Evolutionary conservation across 106 monocot species (phyloP).

Genomic region (Ottelia alismoides): DNA sequence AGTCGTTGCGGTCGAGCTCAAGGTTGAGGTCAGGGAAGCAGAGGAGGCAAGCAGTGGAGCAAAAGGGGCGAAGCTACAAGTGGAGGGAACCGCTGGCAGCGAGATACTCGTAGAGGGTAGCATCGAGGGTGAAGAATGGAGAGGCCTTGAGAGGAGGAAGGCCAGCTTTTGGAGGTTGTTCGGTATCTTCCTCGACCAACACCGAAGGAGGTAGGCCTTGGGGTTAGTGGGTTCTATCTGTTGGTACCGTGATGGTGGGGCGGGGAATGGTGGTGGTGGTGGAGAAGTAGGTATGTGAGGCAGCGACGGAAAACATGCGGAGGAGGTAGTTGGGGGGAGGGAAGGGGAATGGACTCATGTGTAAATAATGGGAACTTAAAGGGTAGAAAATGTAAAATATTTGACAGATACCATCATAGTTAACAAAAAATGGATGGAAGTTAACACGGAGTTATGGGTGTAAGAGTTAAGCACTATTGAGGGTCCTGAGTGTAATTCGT

Average conservation of each 20-base stretch:
- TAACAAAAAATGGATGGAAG: no score
- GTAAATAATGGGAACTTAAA: no score
- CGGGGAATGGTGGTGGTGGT: background rate
- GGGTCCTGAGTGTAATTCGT: no score
- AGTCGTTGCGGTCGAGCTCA: constrained; percentile 3
- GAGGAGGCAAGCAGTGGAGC: constrained; percentile 37
- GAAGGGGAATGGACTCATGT: no score
- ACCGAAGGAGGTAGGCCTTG: constrained; percentile 50
- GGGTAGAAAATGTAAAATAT: no score
- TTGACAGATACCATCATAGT: no score
- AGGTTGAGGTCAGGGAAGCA: constrained; percentile 16
- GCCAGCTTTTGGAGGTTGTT: constrained; percentile 28
- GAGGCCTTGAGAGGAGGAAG: constrained; percentile 72
- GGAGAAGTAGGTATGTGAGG: constrained; percentile 7
- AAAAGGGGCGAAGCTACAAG: constrained; percentile 29
- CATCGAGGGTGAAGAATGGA: constrained; percentile 47
- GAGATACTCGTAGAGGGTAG: constrained; percentile 19
- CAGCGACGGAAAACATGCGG: no score
- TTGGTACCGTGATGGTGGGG: background rate
- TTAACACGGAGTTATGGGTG: no score
- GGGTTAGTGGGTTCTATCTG: constrained; percentile 60
- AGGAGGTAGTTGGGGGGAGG: no score
- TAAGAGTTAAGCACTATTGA: no score
- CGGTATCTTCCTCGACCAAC: constrained; percentile 68
- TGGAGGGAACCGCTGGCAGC: no score